A percentile compares a stretch with the other conserved stretches of the same genome.
phyloP scores from a whole-genome alignment of 352 stramenopile species.

The Phytophthora kernoviae region DNA sequence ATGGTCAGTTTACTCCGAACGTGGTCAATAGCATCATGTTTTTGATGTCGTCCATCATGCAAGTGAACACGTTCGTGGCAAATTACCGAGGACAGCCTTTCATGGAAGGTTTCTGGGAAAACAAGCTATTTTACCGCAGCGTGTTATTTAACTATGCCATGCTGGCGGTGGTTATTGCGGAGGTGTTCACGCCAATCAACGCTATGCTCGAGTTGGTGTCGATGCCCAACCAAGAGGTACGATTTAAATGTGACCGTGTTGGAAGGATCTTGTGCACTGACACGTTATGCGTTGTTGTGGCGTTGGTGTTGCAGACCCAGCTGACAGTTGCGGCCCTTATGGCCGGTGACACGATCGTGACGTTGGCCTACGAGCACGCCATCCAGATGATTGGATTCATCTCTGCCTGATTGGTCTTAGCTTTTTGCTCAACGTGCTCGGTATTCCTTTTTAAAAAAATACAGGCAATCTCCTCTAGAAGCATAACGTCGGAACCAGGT shows the following conservation, averaged over 20 bases:
- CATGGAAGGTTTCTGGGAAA: conserved; percentile 97
- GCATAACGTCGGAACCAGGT: too few species aligned
- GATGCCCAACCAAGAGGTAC: conserved; percentile 76
- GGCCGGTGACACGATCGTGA: conserved; percentile 54
- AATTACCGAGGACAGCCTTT: conserved; percentile 99
- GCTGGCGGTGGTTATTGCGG: conserved; percentile 90
- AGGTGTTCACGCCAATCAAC: conserved; percentile 90
- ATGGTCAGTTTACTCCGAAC: conserved; percentile 97
- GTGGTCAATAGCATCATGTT: conserved; percentile 99
- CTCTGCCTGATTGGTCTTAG: conserved; percentile 16
- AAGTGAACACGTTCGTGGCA: conserved; percentile 96
- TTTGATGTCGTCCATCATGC: conserved; percentile 93
- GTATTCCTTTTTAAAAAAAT: too few species aligned
- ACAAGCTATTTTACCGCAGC: conserved; percentile 93
- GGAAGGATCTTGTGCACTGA: conserved; percentile 7
- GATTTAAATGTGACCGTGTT: not conserved
- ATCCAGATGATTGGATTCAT: conserved; percentile 36
- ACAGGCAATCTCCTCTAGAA: too few species aligned
- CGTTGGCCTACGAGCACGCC: conserved; percentile 50
- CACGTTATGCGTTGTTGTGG: conserved; percentile 7
- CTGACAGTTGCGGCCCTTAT: conserved; percentile 54
- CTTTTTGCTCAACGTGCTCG: too few species aligned
- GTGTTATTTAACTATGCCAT: conserved; percentile 80
- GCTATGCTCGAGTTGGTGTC: conserved; percentile 90
- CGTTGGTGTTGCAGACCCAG: conserved; percentile 42